Conservation (phyloP, 192 early-diverging fungal species). For the Umbelopsis isabellina region DNA sequence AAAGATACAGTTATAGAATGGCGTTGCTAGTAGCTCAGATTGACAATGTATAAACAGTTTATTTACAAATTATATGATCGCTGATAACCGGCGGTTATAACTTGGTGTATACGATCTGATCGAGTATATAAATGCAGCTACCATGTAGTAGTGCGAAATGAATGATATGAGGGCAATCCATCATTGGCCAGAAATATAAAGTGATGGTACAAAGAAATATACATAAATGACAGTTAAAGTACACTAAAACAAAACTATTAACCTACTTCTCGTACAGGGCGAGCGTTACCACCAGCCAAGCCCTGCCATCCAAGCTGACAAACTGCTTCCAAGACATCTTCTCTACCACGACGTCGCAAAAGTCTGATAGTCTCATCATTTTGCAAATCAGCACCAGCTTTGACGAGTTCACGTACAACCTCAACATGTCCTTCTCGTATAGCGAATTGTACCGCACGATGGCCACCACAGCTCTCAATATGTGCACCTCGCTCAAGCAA, state of each 20-base stretch:
- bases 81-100: neutral
- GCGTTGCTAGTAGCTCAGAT: neutral
- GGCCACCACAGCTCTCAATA: neutral
- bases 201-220: neutral
- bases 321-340: conserved; percentile 7
- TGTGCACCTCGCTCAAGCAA: conserved; percentile 19
- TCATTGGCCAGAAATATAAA: too few relatives aligned
- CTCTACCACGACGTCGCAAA: conserved; percentile 3
- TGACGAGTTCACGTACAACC: conserved; percentile 41
- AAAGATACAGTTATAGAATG: neutral
- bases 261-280: conserved; percentile 7
- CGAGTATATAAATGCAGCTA: neutral
- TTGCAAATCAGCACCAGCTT: conserved; percentile 38
- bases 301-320: neutral
- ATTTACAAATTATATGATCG: conserved; percentile 1
- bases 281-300: neutral
- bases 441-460: conserved; percentile 35
- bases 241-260: neutral
- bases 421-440: conserved; percentile 43
- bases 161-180: too few relatives aligned
- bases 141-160: too few relatives aligned
- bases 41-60: neutral
- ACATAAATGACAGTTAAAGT: neutral
- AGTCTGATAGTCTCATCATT: conserved; percentile 29
- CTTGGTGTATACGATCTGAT: neutral